Evolutionary conservation across 805 yeast species (phyloP), one percentile per base, ranked within the genome.

Genomic region (Cephaloascus fragrans): DNA sequence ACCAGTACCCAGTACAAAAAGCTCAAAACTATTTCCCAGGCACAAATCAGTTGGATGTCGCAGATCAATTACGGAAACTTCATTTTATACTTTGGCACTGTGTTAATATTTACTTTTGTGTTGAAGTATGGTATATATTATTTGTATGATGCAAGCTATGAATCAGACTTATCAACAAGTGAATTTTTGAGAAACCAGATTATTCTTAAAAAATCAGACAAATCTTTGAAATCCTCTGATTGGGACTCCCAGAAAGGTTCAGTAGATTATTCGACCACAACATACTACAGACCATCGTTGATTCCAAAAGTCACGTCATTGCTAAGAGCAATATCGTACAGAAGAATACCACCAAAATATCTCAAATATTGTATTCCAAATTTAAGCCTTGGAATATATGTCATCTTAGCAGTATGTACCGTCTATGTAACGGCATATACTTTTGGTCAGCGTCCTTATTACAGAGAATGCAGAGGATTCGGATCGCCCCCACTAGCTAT

Each of bases 401-500:
- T 56, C 47, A 26, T 60, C 39, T 33, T 75, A 41, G 41, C 16
- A 63, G 55, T 38, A 52, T 49, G 39, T 50, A 67, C 32, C 69
- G 67, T 44, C 36, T 53, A 4, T 34, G 61, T 5, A 50, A 59
- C 14, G 54, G 53, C 42, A 40, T 54, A 17, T 62, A 64, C 26
- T 47, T 62, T 51, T n/a, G 53, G 58, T 2, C 80, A 80, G 4
- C 73, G 67, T 38, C 62, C 63, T 37, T 73, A 70, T 65, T 70
- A 69, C 43, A 55, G 80, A 40, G 72, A 55, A 0, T 76, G 82
- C 49, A 28, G 55, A 3, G 76, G 75, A 0, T 75, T 74, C 51
- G 82, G 81, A 2, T 61, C 77, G 3, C 77, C 80, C n/a, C 81
- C 80, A 9, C 42, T 76, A 28, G 77, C 76, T 0, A 67, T 71